Conservation (phyloP, 2,329 filamentous ascomycete species). For the Aurifilum marmelostoma region DNA sequence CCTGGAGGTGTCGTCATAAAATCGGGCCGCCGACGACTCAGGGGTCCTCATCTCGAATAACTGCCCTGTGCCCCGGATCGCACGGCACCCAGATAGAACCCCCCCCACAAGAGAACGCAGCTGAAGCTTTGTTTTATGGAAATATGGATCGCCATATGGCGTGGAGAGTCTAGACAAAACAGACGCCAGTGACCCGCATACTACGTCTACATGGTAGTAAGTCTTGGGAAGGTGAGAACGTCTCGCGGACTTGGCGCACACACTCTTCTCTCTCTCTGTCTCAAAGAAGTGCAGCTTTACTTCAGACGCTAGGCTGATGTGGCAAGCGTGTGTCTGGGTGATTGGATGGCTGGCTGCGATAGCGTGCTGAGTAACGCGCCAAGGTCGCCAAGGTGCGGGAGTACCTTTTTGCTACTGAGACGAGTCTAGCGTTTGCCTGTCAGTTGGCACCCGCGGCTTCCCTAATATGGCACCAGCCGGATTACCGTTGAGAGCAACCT, state of each 20-base stretch:
- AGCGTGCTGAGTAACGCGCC: not conserved
- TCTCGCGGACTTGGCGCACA: too few species aligned
- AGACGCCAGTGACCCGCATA: too few species aligned
- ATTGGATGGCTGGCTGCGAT: not conserved
- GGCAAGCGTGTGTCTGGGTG: not conserved
- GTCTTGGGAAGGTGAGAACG: too few species aligned
- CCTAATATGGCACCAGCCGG: not conserved
- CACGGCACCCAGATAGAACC: not conserved
- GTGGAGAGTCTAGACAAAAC: not conserved
- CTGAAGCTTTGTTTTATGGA: not conserved
- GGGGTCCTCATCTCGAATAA: slow-evolving; percentile 7
- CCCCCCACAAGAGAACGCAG: not conserved
- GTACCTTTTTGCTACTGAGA: not conserved
- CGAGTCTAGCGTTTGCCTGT: not conserved
- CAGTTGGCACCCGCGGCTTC: not conserved
- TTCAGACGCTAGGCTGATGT: too few species aligned
- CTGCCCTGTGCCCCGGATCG: not conserved
- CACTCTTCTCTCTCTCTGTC: too few species aligned
- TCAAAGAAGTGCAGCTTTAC: too few species aligned
- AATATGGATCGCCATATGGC: not conserved
- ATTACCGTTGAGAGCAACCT: not conserved
- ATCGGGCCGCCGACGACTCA: slow-evolving; percentile 13
- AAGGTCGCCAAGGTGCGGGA: not conserved
- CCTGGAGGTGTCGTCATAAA: slow-evolving; percentile 11
- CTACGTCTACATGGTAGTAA: too few species aligned